Base-by-base conservation (phyloP, 768 basidiomycete species). In the Termitomyces sp. region DNA sequence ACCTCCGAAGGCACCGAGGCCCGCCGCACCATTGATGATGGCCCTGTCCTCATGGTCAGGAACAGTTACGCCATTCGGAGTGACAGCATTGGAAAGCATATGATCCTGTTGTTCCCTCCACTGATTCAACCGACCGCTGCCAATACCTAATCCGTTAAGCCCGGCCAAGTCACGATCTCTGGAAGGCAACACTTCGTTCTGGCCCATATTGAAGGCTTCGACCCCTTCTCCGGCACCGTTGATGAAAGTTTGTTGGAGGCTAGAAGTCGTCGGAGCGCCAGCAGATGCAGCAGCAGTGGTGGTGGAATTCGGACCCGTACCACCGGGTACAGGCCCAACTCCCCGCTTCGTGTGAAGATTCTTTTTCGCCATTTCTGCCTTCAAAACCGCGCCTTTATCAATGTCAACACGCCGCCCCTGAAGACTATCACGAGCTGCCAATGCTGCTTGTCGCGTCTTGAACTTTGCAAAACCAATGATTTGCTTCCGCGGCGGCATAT, bases 291-390 rank as follows among this genome's bases (percentile, higher is more conserved):
- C 60, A 35, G 63, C 65, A 12, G 68, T 56, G n/a, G 50, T 49
- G n/a, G 54, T 54, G 8, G 61, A 54, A 23, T 55, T 59, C 9
- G 61, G 63, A 11, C 61, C 14, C 11, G 60, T 35, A 19, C 62
- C 57, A 11, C 72, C 74, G 35, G 75, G 74, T 19, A 84, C 76
- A 5, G 84, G 83, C n/a, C 91, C 91, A 23, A 93, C 86, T 2
- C 90, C 90, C 39, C 92, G 79, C 75, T 96, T 97, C 19, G 94
- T 96, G 67, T 99, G 96, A 39, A 99, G 72, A 67, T 99, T 98
- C 82, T 99, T 99, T 84, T 98, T 98, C 19, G 97, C 97, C 95
- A 99, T 98, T 73, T 98, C 97, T 21, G 96, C 97, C 71, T 98
- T 98, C 39, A 99, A 71, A 2, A 94, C 88, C 0, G 91, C 86